Percentiles rank a stretch among this genome's conserved stretches.
phyloP scores from a whole-genome alignment of 257 asterid genomes.

The Solanum sejunctum region DNA sequence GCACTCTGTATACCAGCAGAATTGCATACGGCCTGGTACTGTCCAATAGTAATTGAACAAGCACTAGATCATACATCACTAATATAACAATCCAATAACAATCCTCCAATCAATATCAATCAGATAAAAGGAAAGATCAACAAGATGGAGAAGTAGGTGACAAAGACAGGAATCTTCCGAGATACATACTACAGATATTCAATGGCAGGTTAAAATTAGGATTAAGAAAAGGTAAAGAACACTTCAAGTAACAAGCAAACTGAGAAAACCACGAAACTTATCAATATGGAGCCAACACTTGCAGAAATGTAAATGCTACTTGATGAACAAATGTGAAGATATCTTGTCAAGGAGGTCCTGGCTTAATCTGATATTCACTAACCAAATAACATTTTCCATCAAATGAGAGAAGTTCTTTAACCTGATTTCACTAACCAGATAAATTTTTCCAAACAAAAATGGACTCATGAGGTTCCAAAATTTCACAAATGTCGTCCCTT shows the following conservation, averaged over 20 bases:
- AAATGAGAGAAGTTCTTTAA: background rate
- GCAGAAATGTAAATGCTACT: background rate
- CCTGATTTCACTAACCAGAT: background rate
- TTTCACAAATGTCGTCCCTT: background rate
- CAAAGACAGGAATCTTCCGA: background rate
- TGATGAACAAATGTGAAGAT: background rate
- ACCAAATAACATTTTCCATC: background rate
- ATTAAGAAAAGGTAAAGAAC: background rate
- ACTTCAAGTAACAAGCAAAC: background rate
- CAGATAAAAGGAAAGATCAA: background rate
- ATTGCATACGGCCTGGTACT: background rate
- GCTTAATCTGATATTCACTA: background rate
- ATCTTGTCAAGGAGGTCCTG: background rate
- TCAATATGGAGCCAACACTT: background rate
- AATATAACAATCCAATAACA: background rate
- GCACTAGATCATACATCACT: background rate
- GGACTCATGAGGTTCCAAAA: background rate
- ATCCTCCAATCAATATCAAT: background rate
- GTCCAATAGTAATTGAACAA: background rate
- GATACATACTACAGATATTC: background rate
- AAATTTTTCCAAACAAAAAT: background rate
- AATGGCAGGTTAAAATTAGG: background rate
- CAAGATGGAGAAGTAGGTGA: background rate
- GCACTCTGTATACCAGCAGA: background rate
- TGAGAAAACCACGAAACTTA: background rate